Evolutionary conservation across 495 filamentous ascomycete species (phyloP), one percentile per base, ranked within the genome.

Genomic region (Jackrogersella multiformis): DNA sequence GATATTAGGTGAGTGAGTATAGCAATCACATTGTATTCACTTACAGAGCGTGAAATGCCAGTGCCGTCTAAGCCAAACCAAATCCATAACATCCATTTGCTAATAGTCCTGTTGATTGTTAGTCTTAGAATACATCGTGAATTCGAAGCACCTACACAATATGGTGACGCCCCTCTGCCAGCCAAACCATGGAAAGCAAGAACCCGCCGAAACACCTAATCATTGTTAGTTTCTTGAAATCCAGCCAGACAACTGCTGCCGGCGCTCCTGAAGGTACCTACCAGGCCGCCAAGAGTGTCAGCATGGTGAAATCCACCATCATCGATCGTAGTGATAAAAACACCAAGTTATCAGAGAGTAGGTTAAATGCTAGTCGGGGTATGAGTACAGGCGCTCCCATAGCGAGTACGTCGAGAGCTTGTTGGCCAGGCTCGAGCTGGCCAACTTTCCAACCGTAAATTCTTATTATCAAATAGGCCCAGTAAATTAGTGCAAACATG

Each of bases 81-180:
- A 56, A 92, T 89, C 82, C 88, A 92, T 0, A 92, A 81, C 89
- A 92, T 91, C 89, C 89, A 92, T 73, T 90, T 91, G 38, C 84
- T 83, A 56, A 92, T 90, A 1, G 83, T 89, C 18, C 86, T 79
- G 52, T 35, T n/a, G 7, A 15, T 15, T 9, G 49, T 77, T 62
- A 76, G 74, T 39, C 15, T 54, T 16, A 13, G 23, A 9, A 26
- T 2, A 6, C 24, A 13, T 10, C 15, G 5, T 39, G n/a, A 10
- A 4, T 0, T 32, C 2, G 9, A 3, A 23, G 13, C 0, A 74
- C 79, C 66, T 76, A 82, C 79, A 76, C 57, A 24, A 74, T 56
- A 20, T 76, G 58, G 42, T 86, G 84, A 13, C 76, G 75, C 6
- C 79, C 77, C 55, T 80, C 76, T 0, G 79, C 80, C 1, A 92